Percentiles rank a stretch among this genome's conserved stretches.
phyloP scores from a whole-genome alignment of 257 asterid genomes.

The Lavandula angustifolia region DNA sequence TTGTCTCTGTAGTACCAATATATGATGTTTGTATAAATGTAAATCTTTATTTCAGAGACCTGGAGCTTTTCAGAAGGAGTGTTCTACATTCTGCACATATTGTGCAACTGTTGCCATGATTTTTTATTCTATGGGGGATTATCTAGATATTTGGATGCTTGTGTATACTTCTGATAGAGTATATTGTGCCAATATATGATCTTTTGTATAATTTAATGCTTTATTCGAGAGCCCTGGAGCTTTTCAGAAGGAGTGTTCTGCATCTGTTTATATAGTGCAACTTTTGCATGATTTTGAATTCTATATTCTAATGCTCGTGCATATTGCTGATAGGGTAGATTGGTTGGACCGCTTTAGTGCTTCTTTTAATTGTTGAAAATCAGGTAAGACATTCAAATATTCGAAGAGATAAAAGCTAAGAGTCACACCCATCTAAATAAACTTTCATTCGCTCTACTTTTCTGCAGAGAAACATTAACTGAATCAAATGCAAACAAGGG shows the following conservation, averaged over 20 bases:
- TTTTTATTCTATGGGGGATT: not conserved
- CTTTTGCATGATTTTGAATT: not conserved
- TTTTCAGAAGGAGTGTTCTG: constrained; percentile 1
- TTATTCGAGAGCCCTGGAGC: not conserved
- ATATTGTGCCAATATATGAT: constrained; percentile 1
- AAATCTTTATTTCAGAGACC: not conserved
- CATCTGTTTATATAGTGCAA: not conserved
- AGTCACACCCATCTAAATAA: not conserved
- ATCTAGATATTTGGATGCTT: constrained; percentile 1
- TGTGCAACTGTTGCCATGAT: not conserved
- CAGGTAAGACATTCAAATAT: not conserved
- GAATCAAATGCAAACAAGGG: not conserved
- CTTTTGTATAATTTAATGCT: constrained; percentile 1
- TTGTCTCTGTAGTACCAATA: not conserved
- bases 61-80: not conserved
- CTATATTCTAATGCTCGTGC: not conserved
- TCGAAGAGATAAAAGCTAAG: not conserved
- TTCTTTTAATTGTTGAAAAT: not conserved
- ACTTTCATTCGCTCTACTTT: constrained; percentile 2
- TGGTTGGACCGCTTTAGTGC: constrained; percentile 13
- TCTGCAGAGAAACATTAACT: not conserved
- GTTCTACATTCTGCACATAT: not conserved
- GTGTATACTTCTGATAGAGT: constrained; percentile 7
- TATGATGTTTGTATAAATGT: not conserved
- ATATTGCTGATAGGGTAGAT: constrained; percentile 5